Conservation (phyloP, 2,329 filamentous ascomycete species). For the Beauveria pseudobassiana region DNA sequence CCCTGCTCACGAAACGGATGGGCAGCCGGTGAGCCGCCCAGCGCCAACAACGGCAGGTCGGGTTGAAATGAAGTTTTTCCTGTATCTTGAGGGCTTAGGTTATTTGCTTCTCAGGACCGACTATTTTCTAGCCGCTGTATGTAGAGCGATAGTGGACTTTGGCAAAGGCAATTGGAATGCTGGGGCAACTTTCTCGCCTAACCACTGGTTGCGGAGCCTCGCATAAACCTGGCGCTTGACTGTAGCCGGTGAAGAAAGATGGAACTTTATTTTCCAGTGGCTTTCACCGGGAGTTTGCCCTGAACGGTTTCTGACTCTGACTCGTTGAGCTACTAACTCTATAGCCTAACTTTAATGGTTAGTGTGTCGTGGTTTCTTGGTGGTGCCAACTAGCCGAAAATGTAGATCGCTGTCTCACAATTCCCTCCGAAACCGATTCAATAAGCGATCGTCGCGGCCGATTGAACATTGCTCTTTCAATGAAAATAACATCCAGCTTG, state of each 20-base stretch:
- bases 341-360: no score
- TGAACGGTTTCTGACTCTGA: neutral
- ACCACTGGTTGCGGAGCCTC: neutral
- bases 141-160: neutral
- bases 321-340: no score
- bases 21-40: neutral
- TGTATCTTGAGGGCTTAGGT: neutral
- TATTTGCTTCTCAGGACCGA: neutral
- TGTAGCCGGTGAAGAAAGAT: neutral
- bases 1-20: conserved; percentile 1
- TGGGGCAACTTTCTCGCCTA: neutral
- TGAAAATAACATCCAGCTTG: neutral
- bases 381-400: no score
- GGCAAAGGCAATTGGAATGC: neutral
- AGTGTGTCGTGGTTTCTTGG: no score
- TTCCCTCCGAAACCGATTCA: neutral
- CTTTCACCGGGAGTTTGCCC: neutral
- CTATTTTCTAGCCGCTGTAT: neutral
- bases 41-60: neutral
- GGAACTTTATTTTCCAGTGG: neutral
- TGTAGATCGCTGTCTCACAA: conserved; percentile 5
- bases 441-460: neutral
- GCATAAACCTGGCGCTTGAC: neutral
- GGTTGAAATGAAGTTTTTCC: neutral
- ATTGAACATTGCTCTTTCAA: neutral